Evolutionary conservation across 345 rosid species (phyloP), one percentile per base, ranked within the genome.

Genomic region (Arabis alpina): DNA sequence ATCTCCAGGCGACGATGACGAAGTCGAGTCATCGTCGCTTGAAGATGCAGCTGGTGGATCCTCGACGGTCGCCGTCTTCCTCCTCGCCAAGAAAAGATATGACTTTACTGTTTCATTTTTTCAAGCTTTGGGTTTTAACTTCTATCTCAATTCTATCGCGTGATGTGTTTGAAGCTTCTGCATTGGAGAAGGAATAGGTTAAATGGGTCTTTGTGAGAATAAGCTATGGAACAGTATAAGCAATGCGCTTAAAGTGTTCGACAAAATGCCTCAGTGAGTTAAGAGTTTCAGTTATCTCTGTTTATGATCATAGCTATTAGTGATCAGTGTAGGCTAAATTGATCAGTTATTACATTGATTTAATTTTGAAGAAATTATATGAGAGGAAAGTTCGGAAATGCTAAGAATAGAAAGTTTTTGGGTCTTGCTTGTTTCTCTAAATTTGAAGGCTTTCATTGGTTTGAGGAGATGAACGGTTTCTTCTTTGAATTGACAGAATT

Each of bases 81-180:
- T 86, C 72, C 87, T 90, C 28, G 85, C 83, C 54, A 75, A 68
- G 67, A 83, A 51, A 90, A 83, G 67, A 80, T 82, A 27, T 80
- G 80, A 81, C 6, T 13, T 54, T 41, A 10, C 34, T 60, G 27
- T 24, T 39, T 28, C 4, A 28, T 4, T n/a, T n/a, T n/a, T n/a
- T n/a, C n/a, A n/a, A n/a, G n/a, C n/a, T n/a, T n/a, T n/a, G n/a
- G n/a, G n/a, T n/a, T n/a, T n/a, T n/a, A n/a, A n/a, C n/a, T n/a
- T n/a, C n/a, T n/a, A n/a, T n/a, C n/a, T n/a, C n/a, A n/a, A n/a
- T n/a, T n/a, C n/a, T n/a, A n/a, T n/a, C n/a, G n/a, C n/a, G n/a
- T n/a, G n/a, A n/a, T n/a, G n/a, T n/a, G n/a, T n/a, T n/a, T n/a
- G n/a, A n/a, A n/a, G n/a, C n/a, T n/a, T n/a, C n/a, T n/a, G n/a